These are phyloP conservation scores for Plenodomus tracheiphilus DNA, from an alignment of 2,329 filamentous ascomycete species.

Conservation along the genomic window DNA sequence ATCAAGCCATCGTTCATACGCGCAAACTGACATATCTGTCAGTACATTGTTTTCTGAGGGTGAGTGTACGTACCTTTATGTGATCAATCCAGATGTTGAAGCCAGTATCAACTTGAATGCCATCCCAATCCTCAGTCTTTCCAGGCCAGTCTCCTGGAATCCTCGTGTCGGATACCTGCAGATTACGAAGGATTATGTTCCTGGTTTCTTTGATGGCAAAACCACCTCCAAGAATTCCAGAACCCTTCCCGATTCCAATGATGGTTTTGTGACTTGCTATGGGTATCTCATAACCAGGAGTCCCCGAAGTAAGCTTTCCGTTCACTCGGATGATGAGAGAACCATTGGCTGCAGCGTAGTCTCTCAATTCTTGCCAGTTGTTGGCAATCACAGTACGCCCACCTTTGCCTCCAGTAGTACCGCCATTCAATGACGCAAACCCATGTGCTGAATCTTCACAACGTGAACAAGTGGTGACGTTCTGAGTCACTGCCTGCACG, in stretches of 20 bases:
- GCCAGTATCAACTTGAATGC: conserved; percentile 8
- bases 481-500: too few relatives aligned
- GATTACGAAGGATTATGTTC: too few relatives aligned
- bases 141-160: conserved; percentile 5
- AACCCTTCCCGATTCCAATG: conserved; percentile 2
- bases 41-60: too few relatives aligned
- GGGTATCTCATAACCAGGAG: conserved; percentile 5
- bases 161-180: too few relatives aligned
- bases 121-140: conserved; percentile 10
- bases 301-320: background rate
- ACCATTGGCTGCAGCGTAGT: too few relatives aligned
- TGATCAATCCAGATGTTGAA: conserved; percentile 12
- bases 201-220: conserved; percentile 7
- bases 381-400: too few relatives aligned
- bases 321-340: too few relatives aligned
- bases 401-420: too few relatives aligned
- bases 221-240: conserved; percentile 5
- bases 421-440: too few relatives aligned
- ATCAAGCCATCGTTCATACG: conserved; percentile 13
- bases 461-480: too few relatives aligned
- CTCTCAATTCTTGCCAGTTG: too few relatives aligned
- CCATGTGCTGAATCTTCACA: too few relatives aligned
- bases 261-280: conserved; percentile 11
- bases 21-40: conserved; percentile 1
- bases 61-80: conserved; percentile 4